A percentile compares a stretch with the other conserved stretches of the same genome.
Evolutionary conservation across 768 basidiomycete genomes (phyloP).

Genomic region (Leucocoprinus leucothites): DNA sequence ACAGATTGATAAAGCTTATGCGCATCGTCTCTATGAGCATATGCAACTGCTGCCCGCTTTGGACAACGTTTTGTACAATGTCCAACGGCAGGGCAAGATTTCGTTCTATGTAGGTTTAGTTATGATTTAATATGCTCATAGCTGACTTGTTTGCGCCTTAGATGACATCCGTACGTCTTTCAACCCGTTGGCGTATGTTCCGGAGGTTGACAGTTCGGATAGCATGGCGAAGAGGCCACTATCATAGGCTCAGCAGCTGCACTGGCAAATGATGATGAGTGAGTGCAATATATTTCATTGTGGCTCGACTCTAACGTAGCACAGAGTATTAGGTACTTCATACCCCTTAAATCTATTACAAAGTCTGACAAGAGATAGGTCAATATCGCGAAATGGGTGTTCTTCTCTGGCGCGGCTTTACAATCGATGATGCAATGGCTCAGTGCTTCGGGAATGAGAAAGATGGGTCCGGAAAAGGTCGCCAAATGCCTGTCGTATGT

Average conservation of each 20-base stretch:
- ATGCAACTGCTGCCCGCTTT: conserved; percentile 80
- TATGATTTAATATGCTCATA: not conserved
- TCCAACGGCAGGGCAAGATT: conserved; percentile 92
- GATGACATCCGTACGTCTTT: conserved; percentile 76
- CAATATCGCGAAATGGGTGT: conserved; percentile 96
- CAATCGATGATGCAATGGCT: conserved; percentile 77
- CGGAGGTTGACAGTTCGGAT: conserved; percentile 8
- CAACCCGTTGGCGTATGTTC: conserved; percentile 2
- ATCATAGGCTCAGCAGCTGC: conserved; percentile 89
- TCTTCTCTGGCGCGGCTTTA: conserved; percentile 83
- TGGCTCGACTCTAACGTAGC: not conserved
- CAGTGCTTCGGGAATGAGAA: conserved; percentile 89
- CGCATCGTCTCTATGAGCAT: conserved; percentile 70
- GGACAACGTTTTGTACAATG: conserved; percentile 87
- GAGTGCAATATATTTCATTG: conserved; percentile 22
- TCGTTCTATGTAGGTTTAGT: conserved; percentile 72
- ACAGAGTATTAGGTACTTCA: conserved; percentile 68
- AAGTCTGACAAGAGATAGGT: conserved; percentile 33
- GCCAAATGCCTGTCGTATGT: conserved; percentile 91
- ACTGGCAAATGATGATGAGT: conserved; percentile 83
- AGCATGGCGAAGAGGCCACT: conserved; percentile 91
- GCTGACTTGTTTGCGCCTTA: conserved; percentile 23
- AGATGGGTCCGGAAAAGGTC: conserved; percentile 78
- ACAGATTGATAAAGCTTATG: conserved; percentile 67
- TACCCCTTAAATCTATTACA: not conserved